phyloP scores from a whole-genome alignment of 352 stramenopile genomes.

The Phytophthora quininea region DNA sequence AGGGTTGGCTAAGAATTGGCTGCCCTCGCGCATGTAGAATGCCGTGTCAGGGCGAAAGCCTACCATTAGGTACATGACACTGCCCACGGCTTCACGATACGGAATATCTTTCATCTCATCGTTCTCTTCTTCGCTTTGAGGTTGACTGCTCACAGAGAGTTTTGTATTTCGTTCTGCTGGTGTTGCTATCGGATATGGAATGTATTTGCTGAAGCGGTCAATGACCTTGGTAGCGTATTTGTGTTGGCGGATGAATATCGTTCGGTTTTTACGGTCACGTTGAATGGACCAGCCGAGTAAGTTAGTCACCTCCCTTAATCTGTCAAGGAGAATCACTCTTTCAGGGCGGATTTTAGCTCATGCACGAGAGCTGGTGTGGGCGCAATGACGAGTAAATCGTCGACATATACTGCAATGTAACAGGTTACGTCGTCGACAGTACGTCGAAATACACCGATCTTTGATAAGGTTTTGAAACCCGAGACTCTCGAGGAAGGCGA shows the following conservation, averaged over 20 bases:
- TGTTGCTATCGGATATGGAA: not conserved
- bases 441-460: conserved; percentile 1
- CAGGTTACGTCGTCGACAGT: not conserved
- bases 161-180: not conserved
- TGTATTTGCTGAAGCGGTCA: not conserved
- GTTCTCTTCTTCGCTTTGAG: not conserved
- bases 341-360: conserved; percentile 6
- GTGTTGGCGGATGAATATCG: conserved; percentile 22
- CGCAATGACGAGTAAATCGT: not conserved
- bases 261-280: conserved; percentile 20
- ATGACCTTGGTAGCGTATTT: conserved; percentile 32
- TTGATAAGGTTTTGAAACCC: conserved; percentile 5
- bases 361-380: not conserved
- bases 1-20: conserved; percentile 22
- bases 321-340: conserved; percentile 3
- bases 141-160: not conserved
- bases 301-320: conserved; percentile 11
- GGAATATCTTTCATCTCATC: conserved; percentile 3
- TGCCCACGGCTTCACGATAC: not conserved
- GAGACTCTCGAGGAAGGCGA: not conserved
- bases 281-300: conserved; percentile 8
- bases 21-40: conserved; percentile 23
- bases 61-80: not conserved
- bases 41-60: not conserved
- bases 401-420: not conserved